Percentiles rank a stretch among this genome's conserved stretches.
phyloP scores from a whole-genome alignment of 768 basidiomycete species.

The Tubosaeta sp. region DNA sequence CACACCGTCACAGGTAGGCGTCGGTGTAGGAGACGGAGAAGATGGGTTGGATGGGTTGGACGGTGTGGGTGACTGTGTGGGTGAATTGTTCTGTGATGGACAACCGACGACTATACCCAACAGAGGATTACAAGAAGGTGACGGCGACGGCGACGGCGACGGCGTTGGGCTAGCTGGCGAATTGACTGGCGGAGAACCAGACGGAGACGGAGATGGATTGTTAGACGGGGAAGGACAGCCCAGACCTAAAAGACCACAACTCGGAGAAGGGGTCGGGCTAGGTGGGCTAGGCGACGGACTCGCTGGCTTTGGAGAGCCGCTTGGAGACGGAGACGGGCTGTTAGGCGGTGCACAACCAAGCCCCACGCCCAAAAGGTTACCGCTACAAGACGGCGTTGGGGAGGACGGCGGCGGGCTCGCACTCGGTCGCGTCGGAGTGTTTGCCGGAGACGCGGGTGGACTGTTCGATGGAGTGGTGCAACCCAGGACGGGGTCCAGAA shows the following conservation, averaged over 20 bases:
- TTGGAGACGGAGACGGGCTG: no score
- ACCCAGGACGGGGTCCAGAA: slow-evolving; percentile 11
- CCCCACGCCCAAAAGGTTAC: no score
- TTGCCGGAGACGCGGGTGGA: slow-evolving; percentile 1
- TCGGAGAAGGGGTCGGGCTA: neutral
- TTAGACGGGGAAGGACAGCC: neutral
- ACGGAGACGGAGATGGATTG: no score
- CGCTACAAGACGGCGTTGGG: neutral
- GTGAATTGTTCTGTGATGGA: neutral
- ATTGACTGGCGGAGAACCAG: neutral
- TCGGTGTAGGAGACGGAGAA: neutral
- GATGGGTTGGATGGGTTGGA: neutral
- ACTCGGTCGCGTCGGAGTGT: no score
- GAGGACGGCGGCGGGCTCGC: neutral
- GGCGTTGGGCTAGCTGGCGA: neutral
- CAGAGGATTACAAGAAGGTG: slow-evolving; percentile 8
- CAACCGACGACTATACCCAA: slow-evolving; percentile 12
- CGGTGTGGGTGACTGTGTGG: no score
- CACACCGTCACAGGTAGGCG: slow-evolving; percentile 8
- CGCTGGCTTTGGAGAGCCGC: neutral
- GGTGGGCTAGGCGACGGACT: neutral
- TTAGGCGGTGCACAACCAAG: no score
- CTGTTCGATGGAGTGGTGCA: slow-evolving; percentile 1
- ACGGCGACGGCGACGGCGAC: slow-evolving; percentile 2
- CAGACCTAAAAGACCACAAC: slow-evolving; percentile 3